Evolutionary conservation across 768 basidiomycete genomes (phyloP).

Genomic region (Pleurotus salmoneostramineus): DNA sequence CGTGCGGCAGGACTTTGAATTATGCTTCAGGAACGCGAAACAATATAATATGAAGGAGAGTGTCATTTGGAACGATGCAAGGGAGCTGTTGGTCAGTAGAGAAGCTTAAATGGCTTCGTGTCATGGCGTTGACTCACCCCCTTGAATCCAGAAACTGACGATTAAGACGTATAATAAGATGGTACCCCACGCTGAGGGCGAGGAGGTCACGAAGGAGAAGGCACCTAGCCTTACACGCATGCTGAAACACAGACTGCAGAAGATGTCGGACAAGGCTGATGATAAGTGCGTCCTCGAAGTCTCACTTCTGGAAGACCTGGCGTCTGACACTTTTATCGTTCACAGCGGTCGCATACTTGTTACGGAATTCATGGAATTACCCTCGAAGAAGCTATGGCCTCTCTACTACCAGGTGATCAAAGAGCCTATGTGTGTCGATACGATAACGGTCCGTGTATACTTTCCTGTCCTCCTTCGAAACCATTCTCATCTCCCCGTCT

Average conservation of each 20-base stretch:
- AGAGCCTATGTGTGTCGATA: conserved; percentile 73
- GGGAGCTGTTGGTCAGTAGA: conserved; percentile 64
- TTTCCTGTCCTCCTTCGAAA: background rate
- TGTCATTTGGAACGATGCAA: conserved; percentile 79
- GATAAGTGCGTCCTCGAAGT: conserved; percentile 45
- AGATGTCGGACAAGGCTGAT: conserved; percentile 70
- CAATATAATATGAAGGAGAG: conserved; percentile 80
- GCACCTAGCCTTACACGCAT: conserved; percentile 60
- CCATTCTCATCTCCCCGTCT: background rate
- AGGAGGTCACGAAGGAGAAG: conserved; percentile 50
- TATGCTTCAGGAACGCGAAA: conserved; percentile 79
- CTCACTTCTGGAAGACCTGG: too few species aligned
- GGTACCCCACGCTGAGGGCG: conserved; percentile 29
- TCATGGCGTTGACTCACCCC: background rate
- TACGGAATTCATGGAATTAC: conserved; percentile 80
- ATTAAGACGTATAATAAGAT: conserved; percentile 46
- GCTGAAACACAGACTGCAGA: conserved; percentile 67
- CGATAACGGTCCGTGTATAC: conserved; percentile 58
- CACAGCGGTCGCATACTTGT: conserved; percentile 64
- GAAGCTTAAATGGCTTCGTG: background rate
- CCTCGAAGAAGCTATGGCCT: conserved; percentile 75
- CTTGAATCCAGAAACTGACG: conserved; percentile 37
- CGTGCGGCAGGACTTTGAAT: conserved; percentile 69
- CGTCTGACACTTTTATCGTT: background rate
- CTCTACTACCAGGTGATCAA: conserved; percentile 79